Evolutionary conservation across 2,329 filamentous ascomycete genomes (phyloP).

Genomic region (Pseudogymnoascus sp.): DNA sequence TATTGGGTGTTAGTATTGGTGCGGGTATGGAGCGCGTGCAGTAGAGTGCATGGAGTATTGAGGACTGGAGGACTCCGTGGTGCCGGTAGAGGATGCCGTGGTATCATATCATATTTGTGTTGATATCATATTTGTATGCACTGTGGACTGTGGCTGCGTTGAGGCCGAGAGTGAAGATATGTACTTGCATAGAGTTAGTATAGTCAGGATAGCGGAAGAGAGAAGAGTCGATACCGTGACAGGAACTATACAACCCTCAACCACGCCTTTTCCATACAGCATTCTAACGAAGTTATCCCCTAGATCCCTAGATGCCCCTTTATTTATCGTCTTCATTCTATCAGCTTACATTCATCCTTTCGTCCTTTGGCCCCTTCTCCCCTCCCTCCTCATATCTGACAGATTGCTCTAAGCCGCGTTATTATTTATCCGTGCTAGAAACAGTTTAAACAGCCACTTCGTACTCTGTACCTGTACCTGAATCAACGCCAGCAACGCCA

Average conservation of each 20-base stretch:
- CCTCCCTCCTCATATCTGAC: not conserved
- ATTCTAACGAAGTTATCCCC: not conserved
- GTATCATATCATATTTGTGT: not conserved
- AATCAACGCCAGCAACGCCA: not conserved
- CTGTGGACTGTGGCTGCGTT: not conserved
- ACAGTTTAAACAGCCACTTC: not conserved
- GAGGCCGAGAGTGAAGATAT: not conserved
- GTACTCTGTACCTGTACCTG: not conserved
- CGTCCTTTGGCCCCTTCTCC: not conserved
- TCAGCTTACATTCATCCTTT: not conserved
- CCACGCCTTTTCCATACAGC: not conserved
- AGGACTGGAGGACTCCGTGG: not conserved
- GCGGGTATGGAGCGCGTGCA: not conserved
- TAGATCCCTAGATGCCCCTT: not conserved
- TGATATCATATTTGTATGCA: not conserved
- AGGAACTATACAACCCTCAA: not conserved
- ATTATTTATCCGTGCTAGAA: not conserved
- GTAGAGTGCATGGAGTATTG: too few species aligned
- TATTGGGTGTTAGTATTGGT: not conserved
- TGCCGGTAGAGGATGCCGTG: not conserved
- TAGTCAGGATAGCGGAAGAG: not conserved
- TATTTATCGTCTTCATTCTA: not conserved
- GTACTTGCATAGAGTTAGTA: not conserved
- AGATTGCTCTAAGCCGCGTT: slow-evolving; percentile 4
- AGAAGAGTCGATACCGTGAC: not conserved